Evolutionary conservation across 2,329 filamentous ascomycete genomes (phyloP).

Genomic region (Dothiorella sarmentorum): DNA sequence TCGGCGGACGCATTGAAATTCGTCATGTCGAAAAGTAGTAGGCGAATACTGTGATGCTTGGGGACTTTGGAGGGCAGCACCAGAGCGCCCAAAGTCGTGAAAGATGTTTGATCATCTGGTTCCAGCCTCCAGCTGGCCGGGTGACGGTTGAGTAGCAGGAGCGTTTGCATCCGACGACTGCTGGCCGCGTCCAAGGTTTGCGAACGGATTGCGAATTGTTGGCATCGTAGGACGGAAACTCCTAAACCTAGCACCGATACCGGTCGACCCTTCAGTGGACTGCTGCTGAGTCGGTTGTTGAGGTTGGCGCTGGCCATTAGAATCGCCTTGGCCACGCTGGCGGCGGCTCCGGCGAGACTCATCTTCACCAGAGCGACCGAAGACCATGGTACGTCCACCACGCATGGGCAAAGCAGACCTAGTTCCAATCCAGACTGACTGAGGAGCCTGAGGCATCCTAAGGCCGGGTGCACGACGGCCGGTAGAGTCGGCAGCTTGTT

Average conservation of each 20-base stretch:
- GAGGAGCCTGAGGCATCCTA: slow-evolving; percentile 32
- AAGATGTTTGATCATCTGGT: slow-evolving; percentile 8
- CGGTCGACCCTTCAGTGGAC: not conserved
- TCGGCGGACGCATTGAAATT: not conserved
- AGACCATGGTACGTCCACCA: slow-evolving; percentile 31
- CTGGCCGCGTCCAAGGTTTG: slow-evolving; percentile 24
- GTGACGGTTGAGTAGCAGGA: slow-evolving; percentile 15
- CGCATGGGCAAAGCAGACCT: slow-evolving; percentile 32
- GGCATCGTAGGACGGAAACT: slow-evolving; percentile 7
- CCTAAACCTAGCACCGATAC: slow-evolving; percentile 20
- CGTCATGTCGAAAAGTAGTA: not conserved
- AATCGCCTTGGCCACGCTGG: not conserved
- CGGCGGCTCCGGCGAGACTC: not conserved
- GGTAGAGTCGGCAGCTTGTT: slow-evolving; percentile 30
- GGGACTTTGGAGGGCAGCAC: not conserved
- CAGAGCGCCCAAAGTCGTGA: not conserved
- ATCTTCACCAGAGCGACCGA: slow-evolving; percentile 19
- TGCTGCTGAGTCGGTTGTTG: not conserved
- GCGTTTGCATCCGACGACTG: slow-evolving; percentile 24
- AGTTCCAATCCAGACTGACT: slow-evolving; percentile 31
- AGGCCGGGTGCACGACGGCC: slow-evolving; percentile 28
- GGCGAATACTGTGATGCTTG: not conserved
- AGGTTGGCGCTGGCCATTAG: slow-evolving; percentile 23
- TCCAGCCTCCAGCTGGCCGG: slow-evolving; percentile 21
- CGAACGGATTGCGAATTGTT: slow-evolving; percentile 25